Conservation (phyloP, 2,329 filamentous ascomycete genomes). For the Cyclaneusma minus region DNA sequence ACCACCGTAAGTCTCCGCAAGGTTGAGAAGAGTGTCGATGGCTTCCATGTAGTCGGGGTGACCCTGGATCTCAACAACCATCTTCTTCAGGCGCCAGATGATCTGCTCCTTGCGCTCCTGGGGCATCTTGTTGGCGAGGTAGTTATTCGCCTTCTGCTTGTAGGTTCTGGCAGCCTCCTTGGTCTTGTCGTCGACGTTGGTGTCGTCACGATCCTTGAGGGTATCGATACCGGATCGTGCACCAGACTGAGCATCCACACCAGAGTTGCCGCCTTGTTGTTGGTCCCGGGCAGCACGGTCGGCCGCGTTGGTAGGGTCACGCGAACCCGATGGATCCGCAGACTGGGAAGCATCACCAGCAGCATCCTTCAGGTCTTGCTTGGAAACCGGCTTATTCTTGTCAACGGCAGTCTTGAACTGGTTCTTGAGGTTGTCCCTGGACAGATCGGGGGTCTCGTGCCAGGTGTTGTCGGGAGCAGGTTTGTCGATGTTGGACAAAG, state of each 20-base stretch:
- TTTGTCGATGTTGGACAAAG: conserved; percentile 62
- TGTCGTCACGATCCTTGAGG: conserved; percentile 38
- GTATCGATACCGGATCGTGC: conserved; percentile 20
- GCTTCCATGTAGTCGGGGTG: conserved; percentile 78
- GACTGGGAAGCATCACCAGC: conserved; percentile 38
- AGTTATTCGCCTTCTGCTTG: conserved; percentile 45
- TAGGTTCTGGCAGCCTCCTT: conserved; percentile 29
- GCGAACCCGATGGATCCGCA: conserved; percentile 38
- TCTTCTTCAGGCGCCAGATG: conserved; percentile 91
- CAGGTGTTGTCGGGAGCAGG: conserved; percentile 84
- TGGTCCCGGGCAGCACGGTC: conserved; percentile 32
- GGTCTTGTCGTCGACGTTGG: conserved; percentile 46
- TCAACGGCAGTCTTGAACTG: conserved; percentile 48
- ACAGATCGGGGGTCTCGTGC: conserved; percentile 74
- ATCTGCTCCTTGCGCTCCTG: conserved; percentile 85
- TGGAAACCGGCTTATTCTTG: conserved; percentile 30
- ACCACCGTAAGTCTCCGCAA: conserved; percentile 73
- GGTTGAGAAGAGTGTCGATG: conserved; percentile 69
- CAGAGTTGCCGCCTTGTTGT: conserved; percentile 25
- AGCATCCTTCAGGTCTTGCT: conserved; percentile 44
- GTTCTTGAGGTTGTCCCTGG: conserved; percentile 50
- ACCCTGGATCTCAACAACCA: conserved; percentile 91
- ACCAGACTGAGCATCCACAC: conserved; percentile 34
- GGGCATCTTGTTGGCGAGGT: conserved; percentile 75
- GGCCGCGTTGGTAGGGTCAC: conserved; percentile 35